Percentiles rank a stretch among this genome's conserved stretches.
These are phyloP conservation scores for Trichoderma sp. DNA, from an alignment of 2,329 filamentous ascomycete species.

Conservation along the genomic window DNA sequence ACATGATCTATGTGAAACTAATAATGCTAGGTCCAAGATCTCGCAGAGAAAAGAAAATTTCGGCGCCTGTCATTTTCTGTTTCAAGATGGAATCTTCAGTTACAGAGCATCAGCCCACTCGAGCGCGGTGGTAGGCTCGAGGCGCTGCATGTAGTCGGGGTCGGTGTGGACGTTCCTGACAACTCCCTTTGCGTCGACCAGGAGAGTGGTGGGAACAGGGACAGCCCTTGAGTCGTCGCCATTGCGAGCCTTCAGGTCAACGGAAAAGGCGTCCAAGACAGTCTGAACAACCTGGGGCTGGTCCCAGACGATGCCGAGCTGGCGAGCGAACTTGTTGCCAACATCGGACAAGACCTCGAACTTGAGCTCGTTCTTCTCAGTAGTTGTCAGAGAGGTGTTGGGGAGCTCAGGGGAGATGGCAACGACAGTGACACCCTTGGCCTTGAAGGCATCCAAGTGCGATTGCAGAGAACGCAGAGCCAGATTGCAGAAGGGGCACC, in stretches of 20 bases:
- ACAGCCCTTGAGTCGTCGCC: not conserved
- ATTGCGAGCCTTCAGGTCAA: not conserved
- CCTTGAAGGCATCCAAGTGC: not conserved
- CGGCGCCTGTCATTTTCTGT: not conserved
- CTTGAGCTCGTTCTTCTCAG: conserved; percentile 11
- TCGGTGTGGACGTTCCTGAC: conserved; percentile 1
- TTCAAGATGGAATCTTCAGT: too few relatives aligned
- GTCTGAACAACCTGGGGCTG: not conserved
- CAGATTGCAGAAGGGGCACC: conserved; percentile 10
- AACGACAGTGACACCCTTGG: not conserved
- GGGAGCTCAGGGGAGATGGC: conserved; percentile 8
- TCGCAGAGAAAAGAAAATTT: not conserved
- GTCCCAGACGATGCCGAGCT: conserved; percentile 3
- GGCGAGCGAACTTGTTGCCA: not conserved
- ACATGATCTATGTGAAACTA: not conserved
- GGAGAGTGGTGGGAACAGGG: not conserved
- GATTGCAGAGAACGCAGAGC: not conserved
- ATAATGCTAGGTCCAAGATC: not conserved
- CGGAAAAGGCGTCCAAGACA: not conserved
- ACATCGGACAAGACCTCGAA: conserved; percentile 4
- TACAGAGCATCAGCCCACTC: not conserved
- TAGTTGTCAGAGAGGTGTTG: not conserved
- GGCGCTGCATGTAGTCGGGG: conserved; percentile 1
- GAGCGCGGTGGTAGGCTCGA: not conserved
- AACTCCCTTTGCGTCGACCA: not conserved